These are phyloP conservation scores for Saururus chinensis DNA, from an alignment of 164 flowering plant genomes.

Conservation along the genomic window DNA sequence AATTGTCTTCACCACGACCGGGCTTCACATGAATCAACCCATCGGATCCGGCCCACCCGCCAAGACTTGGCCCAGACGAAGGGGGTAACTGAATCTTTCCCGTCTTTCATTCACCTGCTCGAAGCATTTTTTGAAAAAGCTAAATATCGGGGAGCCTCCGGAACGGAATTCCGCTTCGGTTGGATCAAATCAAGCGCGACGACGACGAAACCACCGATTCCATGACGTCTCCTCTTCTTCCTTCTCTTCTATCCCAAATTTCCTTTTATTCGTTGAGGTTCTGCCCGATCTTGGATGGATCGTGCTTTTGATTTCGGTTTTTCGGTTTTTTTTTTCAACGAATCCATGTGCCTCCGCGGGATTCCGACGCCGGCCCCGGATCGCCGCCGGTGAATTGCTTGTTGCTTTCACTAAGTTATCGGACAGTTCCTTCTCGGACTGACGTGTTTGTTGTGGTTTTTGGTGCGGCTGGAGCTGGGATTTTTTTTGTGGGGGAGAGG, in stretches of 20 bases:
- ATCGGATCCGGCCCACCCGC: too few species aligned
- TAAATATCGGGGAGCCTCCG: too few species aligned
- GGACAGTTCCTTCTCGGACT: too few species aligned
- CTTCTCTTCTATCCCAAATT: not conserved
- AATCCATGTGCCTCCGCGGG: conserved; percentile 1
- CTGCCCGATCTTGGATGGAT: conserved; percentile 2
- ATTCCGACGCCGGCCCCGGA: not conserved
- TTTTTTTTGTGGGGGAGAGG: too few species aligned
- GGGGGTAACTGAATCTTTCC: too few species aligned
- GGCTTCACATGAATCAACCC: not conserved
- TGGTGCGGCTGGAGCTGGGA: too few species aligned
- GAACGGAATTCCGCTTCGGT: conserved; percentile 15
- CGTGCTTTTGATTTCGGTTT: not conserved
- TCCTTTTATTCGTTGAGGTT: not conserved
- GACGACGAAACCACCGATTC: not conserved
- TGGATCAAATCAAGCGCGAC: conserved; percentile 17
- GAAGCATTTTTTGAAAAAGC: too few species aligned
- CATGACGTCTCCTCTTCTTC: conserved; percentile 5
- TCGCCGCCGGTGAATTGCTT: not conserved
- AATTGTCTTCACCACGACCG: not conserved
- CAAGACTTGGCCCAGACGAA: not conserved
- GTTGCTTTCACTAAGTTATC: not conserved
- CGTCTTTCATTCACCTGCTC: too few species aligned
- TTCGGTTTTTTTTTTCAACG: not conserved
- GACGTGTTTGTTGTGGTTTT: too few species aligned